Conservation (phyloP, 345 rosid species). For the Hirschfeldia incana region DNA sequence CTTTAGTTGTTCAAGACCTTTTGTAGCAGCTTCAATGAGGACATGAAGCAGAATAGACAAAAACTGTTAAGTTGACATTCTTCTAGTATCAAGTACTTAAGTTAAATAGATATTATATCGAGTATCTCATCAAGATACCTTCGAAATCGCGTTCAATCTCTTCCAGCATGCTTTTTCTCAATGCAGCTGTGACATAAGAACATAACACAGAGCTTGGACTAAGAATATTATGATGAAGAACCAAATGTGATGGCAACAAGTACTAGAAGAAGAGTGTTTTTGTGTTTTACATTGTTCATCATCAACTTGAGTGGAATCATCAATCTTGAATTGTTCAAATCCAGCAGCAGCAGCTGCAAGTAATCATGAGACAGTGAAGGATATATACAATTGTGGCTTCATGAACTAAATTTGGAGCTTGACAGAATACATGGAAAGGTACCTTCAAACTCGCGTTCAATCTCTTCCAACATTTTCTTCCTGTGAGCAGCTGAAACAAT, state of each 20-base stretch:
- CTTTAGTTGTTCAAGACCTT: slow-evolving; percentile 34
- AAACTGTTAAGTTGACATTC: background rate
- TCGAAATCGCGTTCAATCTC: slow-evolving; percentile 42
- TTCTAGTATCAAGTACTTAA: background rate
- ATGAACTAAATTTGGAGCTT: slow-evolving; percentile 4
- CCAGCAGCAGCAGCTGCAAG: slow-evolving; percentile 37
- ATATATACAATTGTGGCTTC: background rate
- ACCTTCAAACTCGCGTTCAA: slow-evolving; percentile 40
- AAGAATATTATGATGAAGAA: background rate
- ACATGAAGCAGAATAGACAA: background rate
- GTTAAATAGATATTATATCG: background rate
- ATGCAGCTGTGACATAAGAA: slow-evolving; percentile 20
- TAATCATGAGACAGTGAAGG: slow-evolving; percentile 1
- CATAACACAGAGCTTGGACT: background rate
- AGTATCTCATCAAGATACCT: slow-evolving; percentile 18
- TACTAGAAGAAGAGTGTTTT: background rate
- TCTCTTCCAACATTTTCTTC: slow-evolving; percentile 26
- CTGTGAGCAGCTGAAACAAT: slow-evolving; percentile 30
- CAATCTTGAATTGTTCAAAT: slow-evolving; percentile 27
- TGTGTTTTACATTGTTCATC: slow-evolving; percentile 29
- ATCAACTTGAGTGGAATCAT: slow-evolving; percentile 29
- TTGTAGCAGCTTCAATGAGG: slow-evolving; percentile 32
- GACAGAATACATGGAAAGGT: slow-evolving; percentile 1
- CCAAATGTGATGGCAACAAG: slow-evolving; percentile 8
- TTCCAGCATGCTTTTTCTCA: slow-evolving; percentile 35